A percentile compares a stretch with the other conserved stretches of the same genome.
These are phyloP conservation scores for Cyclocybe aegerita DNA, from an alignment of 768 basidiomycete genomes.

Conservation along the genomic window DNA sequence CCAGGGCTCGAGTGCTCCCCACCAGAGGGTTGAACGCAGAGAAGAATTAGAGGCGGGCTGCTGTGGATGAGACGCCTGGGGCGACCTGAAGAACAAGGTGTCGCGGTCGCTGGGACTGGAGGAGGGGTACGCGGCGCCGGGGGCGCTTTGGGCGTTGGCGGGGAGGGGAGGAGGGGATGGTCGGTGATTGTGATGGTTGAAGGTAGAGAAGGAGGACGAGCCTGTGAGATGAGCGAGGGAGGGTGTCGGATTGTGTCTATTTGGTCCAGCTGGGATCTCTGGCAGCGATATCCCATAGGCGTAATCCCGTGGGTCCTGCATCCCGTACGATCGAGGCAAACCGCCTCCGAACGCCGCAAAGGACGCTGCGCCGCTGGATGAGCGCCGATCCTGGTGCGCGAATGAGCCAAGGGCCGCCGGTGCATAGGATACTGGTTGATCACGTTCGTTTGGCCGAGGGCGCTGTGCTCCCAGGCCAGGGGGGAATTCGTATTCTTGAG, in stretches of 20 bases:
- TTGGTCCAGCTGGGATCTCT: slow-evolving; percentile 32
- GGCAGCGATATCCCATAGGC: slow-evolving; percentile 6
- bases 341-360: slow-evolving; percentile 18
- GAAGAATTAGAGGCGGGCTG: slow-evolving; percentile 23
- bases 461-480: slow-evolving; percentile 28
- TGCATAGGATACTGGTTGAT: slow-evolving; percentile 11
- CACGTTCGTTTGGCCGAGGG: slow-evolving; percentile 20
- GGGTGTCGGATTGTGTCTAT: slow-evolving; percentile 40
- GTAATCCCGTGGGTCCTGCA: slow-evolving; percentile 17
- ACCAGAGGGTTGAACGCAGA: slow-evolving; percentile 70
- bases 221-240: slow-evolving; percentile 25
- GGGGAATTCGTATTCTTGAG: slow-evolving; percentile 39
- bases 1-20: slow-evolving; percentile 91
- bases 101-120: slow-evolving; percentile 32
- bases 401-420: slow-evolving; percentile 17
- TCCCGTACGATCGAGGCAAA: slow-evolving; percentile 25
- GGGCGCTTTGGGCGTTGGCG: slow-evolving; percentile 15
- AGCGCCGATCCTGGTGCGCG: slow-evolving; percentile 29
- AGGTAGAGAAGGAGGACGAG: slow-evolving; percentile 39
- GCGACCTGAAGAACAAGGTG: slow-evolving; percentile 24
- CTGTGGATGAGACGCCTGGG: slow-evolving; percentile 20
- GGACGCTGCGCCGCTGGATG: slow-evolving; percentile 18
- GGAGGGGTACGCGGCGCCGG: slow-evolving; percentile 23
- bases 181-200: slow-evolving; percentile 40
- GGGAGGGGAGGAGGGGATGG: slow-evolving; percentile 35